Conservation (phyloP, 352 stramenopile genomes). For the Pythium monospermum region DNA sequence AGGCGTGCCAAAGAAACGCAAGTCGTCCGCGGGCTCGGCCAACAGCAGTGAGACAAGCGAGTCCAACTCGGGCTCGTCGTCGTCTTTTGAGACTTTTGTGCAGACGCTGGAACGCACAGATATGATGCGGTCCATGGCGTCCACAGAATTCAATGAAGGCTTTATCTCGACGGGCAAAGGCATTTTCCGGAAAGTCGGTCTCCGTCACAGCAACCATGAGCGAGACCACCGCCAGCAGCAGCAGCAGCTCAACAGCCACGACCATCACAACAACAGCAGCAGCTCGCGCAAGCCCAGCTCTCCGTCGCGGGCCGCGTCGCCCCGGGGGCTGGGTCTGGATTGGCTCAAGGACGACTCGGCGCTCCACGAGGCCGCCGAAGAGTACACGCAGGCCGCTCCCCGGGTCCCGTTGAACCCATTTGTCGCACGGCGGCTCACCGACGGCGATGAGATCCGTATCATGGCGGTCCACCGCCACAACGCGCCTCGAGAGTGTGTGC, state of each 20-base stretch:
- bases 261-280: no score
- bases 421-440: conserved; percentile 69
- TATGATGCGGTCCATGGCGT: conserved; percentile 42
- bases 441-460: conserved; percentile 76
- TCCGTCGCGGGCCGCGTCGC: conserved; percentile 20
- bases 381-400: conserved; percentile 77
- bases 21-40: conserved; percentile 47
- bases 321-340: conserved; percentile 25
- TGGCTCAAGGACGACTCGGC: conserved; percentile 30
- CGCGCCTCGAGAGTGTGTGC: conserved; percentile 36
- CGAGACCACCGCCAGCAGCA: no score
- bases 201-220: conserved; percentile 38
- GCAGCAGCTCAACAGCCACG: conserved; percentile 12
- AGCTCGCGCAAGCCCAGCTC: conserved; percentile 29
- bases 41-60: conserved; percentile 40
- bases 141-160: conserved; percentile 56
- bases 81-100: conserved; percentile 36
- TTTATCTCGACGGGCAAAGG: conserved; percentile 86
- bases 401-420: conserved; percentile 79
- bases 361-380: conserved; percentile 43
- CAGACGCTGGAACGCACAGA: conserved; percentile 38
- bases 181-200: conserved; percentile 80
- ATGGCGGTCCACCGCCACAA: conserved; percentile 74
- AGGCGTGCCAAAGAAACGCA: conserved; percentile 34
- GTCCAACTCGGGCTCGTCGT: conserved; percentile 37